Base-by-base conservation (phyloP, 495 filamentous ascomycete genomes). In the Daldinia concentrica region DNA sequence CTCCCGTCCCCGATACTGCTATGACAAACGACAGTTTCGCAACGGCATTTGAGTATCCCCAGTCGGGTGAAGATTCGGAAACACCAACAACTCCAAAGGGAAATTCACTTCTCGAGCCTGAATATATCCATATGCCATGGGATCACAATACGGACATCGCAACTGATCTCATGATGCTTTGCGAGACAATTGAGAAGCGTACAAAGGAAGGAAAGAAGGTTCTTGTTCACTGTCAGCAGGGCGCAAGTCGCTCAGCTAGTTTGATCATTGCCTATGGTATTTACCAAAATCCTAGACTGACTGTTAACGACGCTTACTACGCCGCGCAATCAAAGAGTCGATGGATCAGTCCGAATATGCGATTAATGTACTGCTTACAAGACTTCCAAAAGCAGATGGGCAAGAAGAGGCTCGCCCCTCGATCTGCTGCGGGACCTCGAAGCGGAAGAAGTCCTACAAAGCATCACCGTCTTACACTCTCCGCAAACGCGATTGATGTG, bases 311-410 rank as follows among this genome's bases (percentile, higher is more conserved):
- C 56, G 94, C 95, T 62, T 99, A 99, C 76, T 88, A 94, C 76
- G 86, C 90, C 4, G 96, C 97, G 22, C 97, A 99, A 79, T 85
- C 85, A 48, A 91, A 92, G 76, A 98, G 95, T 76, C 89, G 87
- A 70, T 99, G 95, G 95, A 97, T 99, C 60, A 94, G 94, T 14
- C 95, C 95, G 1, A 99, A 99, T 77, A 99, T 99, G 95, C 93
- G 92, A 69, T 83, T 99, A 39, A 97, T 99, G 79, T 98, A 98
- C 81, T 95, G 95, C 78, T 84, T 99, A 57, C 95, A 96, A 41
- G 95, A 99, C 76, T 99, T 97, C 80, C 87, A 92, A 66, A 89
- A 89, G 70, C 87, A 89, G 68, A 80, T 93, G 8, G 72, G 85
- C 4, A 86, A 85, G 71, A 84, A 82, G 75, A 84, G 76, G 65